phyloP scores from a whole-genome alignment of 2,329 filamentous ascomycete species.

The Nothopassalora personata region DNA sequence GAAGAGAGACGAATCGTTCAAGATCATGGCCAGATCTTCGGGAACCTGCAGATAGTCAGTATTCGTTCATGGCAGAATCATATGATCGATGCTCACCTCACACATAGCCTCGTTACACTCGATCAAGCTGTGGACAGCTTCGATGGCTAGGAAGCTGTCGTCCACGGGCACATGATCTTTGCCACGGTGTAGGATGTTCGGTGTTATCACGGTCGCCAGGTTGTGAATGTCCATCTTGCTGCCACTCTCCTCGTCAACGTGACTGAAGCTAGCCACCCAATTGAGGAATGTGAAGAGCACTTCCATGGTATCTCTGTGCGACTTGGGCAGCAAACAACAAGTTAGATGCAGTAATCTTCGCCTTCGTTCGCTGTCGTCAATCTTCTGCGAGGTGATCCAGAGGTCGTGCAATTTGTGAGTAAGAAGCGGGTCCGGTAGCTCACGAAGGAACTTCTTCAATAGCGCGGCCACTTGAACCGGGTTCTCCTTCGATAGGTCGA shows the following conservation, averaged over 20 bases:
- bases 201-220: conserved; percentile 91
- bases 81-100: conserved; percentile 60
- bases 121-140: conserved; percentile 86
- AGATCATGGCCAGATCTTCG: conserved; percentile 78
- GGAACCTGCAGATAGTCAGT: conserved; percentile 63
- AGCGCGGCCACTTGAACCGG: conserved; percentile 91
- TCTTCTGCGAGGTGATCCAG: conserved; percentile 83
- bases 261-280: conserved; percentile 95
- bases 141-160: conserved; percentile 88
- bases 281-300: conserved; percentile 94
- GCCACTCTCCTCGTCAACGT: conserved; percentile 91
- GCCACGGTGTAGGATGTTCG: conserved; percentile 70
- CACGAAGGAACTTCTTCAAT: conserved; percentile 88
- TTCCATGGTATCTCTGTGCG: conserved; percentile 88
- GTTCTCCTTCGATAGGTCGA: conserved; percentile 81
- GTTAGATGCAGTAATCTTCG: conserved; percentile 82
- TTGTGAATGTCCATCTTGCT: conserved; percentile 99
- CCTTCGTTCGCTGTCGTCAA: conserved; percentile 73
- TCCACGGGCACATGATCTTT: conserved; percentile 46
- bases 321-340: conserved; percentile 87
- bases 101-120: conserved; percentile 95
- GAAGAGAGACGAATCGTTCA: conserved; percentile 78
- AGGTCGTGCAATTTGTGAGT: conserved; percentile 91
- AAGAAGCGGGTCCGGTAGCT: conserved; percentile 88
- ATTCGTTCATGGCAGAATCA: background rate